A percentile compares a stretch with the other conserved stretches of the same genome.
phyloP scores from a whole-genome alignment of 2,329 filamentous ascomycete genomes.

The Aspergillus calidoustus region DNA sequence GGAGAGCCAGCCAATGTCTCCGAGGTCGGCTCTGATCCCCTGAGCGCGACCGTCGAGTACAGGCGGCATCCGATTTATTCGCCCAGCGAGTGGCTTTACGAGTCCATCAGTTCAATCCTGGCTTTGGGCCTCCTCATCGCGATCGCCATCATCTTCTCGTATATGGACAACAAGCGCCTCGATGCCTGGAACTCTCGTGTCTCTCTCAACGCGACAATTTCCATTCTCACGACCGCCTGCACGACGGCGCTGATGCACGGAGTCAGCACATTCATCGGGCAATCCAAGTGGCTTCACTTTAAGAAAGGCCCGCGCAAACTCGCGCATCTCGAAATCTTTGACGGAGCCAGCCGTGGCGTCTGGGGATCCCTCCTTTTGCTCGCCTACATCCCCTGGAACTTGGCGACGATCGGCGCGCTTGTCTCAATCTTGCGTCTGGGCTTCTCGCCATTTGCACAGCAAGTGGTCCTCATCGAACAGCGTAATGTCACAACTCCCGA shows the following conservation, averaged over 20 bases:
- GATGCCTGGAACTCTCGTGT: conserved; percentile 15
- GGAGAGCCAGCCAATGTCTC: background rate
- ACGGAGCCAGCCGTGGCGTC: conserved; percentile 22
- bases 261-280: conserved; percentile 21
- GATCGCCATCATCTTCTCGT: conserved; percentile 19
- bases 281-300: conserved; percentile 25
- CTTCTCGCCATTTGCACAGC: conserved; percentile 23
- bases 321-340: conserved; percentile 21
- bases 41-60: conserved; percentile 10
- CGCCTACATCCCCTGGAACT: conserved; percentile 15
- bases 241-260: conserved; percentile 19
- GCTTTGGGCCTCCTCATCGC: conserved; percentile 16
- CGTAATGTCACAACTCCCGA: conserved; percentile 10
- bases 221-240: conserved; percentile 22
- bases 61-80: conserved; percentile 22
- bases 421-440: conserved; percentile 21
- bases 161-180: conserved; percentile 22
- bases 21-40: conserved; percentile 1
- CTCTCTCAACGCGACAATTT: conserved; percentile 23
- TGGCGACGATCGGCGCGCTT: conserved; percentile 24
- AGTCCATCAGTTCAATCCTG: conserved; percentile 18
- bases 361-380: conserved; percentile 21
- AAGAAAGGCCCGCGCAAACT: conserved; percentile 17
- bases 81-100: conserved; percentile 20
- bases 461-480: conserved; percentile 21